phyloP scores from a whole-genome alignment of 306 rosid genomes.

The Trifolium subterraneum region DNA sequence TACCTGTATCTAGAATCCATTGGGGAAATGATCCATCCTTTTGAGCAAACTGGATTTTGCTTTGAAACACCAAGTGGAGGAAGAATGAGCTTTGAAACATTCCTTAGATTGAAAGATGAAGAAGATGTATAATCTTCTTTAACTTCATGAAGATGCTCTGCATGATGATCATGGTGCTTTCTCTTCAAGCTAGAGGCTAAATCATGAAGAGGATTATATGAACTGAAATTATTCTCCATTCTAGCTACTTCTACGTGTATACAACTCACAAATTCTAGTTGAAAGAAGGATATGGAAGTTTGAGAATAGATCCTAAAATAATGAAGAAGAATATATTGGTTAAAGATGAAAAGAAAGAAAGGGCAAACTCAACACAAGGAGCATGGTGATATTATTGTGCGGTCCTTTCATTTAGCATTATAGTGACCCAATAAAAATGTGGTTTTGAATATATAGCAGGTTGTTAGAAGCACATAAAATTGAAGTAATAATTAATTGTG shows the following conservation, averaged over 20 bases:
- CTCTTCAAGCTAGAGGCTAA: constrained; percentile 40
- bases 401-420: constrained; percentile 29
- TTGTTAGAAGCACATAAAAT: neutral
- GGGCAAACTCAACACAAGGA: constrained; percentile 31
- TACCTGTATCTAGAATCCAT: constrained; percentile 87
- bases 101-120: constrained; percentile 52
- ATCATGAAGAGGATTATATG: constrained; percentile 30
- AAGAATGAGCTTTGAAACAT: constrained; percentile 83
- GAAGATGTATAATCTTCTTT: constrained; percentile 44
- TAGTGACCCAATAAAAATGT: constrained; percentile 35
- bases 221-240: constrained; percentile 50
- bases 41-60: constrained; percentile 51
- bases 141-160: constrained; percentile 2
- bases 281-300: neutral
- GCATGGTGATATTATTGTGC: constrained; percentile 35
- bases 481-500: too few species aligned
- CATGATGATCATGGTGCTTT: neutral
- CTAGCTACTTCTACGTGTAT: neutral
- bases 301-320: constrained; percentile 12
- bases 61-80: constrained; percentile 88
- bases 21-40: constrained; percentile 78
- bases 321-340: constrained; percentile 7
- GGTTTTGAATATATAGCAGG: constrained; percentile 24
- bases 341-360: constrained; percentile 19
- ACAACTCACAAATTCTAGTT: constrained; percentile 7